Conservation (phyloP, 163 green algal species). For the Chlorella variabilis region DNA sequence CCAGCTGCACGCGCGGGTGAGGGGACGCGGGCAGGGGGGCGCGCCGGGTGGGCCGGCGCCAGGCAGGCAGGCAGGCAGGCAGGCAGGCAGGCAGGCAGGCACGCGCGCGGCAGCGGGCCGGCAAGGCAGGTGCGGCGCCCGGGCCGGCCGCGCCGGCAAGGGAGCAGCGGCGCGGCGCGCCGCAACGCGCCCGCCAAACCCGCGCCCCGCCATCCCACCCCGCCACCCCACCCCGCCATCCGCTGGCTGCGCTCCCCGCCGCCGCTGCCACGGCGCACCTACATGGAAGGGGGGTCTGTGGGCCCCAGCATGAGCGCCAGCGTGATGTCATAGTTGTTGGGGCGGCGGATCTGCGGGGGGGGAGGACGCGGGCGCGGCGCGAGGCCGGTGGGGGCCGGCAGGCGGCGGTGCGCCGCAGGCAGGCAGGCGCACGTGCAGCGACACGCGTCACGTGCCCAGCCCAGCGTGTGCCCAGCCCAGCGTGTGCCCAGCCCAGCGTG, state of each 20-base stretch:
- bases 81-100: background rate
- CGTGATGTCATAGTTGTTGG: slow-evolving; percentile 82
- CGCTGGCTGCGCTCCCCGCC: too few relatives aligned
- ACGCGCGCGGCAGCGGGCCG: background rate
- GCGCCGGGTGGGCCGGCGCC: background rate
- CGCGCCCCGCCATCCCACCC: too few relatives aligned
- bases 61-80: background rate
- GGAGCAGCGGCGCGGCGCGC: too few relatives aligned
- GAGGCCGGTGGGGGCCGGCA: too few relatives aligned
- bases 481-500: background rate
- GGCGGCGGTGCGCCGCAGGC: too few relatives aligned
- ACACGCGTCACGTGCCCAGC: too few relatives aligned
- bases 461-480: background rate
- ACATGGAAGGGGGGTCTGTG: slow-evolving; percentile 61
- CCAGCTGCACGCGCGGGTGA: background rate
- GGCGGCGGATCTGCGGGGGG: slow-evolving; percentile 66
- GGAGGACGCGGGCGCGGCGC: background rate
- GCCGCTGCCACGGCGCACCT: slow-evolving; percentile 8
- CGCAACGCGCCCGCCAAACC: too few relatives aligned
- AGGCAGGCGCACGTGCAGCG: too few relatives aligned
- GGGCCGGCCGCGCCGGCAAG: too few relatives aligned
- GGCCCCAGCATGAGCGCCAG: slow-evolving; percentile 76
- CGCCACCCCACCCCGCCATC: too few relatives aligned
- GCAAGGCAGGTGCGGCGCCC: background rate
- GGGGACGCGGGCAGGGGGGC: background rate